Percentiles rank a stretch among this genome's conserved stretches.
phyloP scores from a whole-genome alignment of 208 protist genomes.

The Leishmania turanica region DNA sequence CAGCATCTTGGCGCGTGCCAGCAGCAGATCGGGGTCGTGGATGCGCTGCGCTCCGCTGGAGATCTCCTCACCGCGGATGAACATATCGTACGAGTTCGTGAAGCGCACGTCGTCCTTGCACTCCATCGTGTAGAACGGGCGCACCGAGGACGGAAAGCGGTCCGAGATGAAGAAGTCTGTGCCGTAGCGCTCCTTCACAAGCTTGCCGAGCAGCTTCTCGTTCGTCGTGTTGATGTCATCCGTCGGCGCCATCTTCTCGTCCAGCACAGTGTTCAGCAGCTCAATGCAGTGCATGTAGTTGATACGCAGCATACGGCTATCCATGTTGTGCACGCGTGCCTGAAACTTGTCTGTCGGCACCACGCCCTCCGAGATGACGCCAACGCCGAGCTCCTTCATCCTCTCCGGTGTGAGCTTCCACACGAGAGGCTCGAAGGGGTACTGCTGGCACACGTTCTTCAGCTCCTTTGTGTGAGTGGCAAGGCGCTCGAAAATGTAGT shows the following conservation, averaged over 20 bases:
- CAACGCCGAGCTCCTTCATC: constrained; percentile 86
- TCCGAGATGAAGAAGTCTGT: constrained; percentile 99
- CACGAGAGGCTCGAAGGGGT: constrained; percentile 93
- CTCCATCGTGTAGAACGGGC: constrained; percentile 99
- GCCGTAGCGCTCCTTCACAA: constrained; percentile 98
- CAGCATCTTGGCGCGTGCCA: constrained; percentile 74
- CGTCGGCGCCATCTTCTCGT: constrained; percentile 76
- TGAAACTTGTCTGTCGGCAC: constrained; percentile 82
- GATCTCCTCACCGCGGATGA: constrained; percentile 99
- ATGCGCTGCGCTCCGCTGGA: constrained; percentile 99
- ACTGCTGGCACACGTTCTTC: constrained; percentile 88
- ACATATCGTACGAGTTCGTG: constrained; percentile 99
- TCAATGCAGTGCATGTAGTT: constrained; percentile 94
- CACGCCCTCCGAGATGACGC: constrained; percentile 71
- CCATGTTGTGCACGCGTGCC: constrained; percentile 77
- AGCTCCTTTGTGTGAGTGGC: constrained; percentile 82
- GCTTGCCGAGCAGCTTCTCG: constrained; percentile 96
- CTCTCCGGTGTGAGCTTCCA: constrained; percentile 83
- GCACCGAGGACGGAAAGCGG: constrained; percentile 95
- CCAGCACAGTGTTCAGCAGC: constrained; percentile 91
- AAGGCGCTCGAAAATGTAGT: constrained; percentile 96
- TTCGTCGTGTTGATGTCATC: constrained; percentile 96
- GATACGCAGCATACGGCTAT: constrained; percentile 88
- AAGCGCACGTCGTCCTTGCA: constrained; percentile 92
- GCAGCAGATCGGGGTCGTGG: constrained; percentile 96